Evolutionary conservation across 257 asterid genomes (phyloP), one percentile per base, ranked within the genome.

Genomic region (Solanum gandarillasii): DNA sequence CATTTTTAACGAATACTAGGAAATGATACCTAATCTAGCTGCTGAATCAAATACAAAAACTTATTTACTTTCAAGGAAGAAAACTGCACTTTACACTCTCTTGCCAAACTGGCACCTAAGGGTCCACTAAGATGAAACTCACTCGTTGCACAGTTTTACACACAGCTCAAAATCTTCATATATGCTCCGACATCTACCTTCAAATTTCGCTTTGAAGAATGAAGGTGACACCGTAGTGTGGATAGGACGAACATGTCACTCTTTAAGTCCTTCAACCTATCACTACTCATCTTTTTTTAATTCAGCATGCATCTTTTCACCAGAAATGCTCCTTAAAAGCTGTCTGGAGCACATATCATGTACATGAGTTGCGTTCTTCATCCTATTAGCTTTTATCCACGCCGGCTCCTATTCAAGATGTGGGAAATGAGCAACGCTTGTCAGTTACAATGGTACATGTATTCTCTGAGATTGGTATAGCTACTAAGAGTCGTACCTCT

Each of bases 381-480:
- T 91, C 39, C 99, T 93, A 67, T 92, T 92, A 32, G 98, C 98
- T 88, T 89, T 93, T 16, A 97, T 98, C 98, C 98, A 95, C 35
- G 94, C 98, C 0, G 99, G 98, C 89, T 97, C 98, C 99, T 95
- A 48, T 48, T 81, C 43, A 29, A 82, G 41, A 52, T 48, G 70
- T 20, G 35, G 31, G 88, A 58, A 27, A 83, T 67, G 74, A 72
- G 20, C 43, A 41, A 32, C 39, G 35, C 60, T 18, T 31, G 81
- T 73, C 83, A 84, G 58, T 21, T 43, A 71, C 18, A 25, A 13
- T 16, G 60, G 25, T 70, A 21, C 6, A 13, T 75, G 46, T 25
- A 39, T 52, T 85, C 23, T 9, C 55, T 31, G 34, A 73, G 27
- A 71, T 43, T 79, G 86, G 52, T 32, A 12, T 41, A 27, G 29